phyloP scores from a whole-genome alignment of 2,329 filamentous ascomycete genomes.

The Fusarium temperatum region DNA sequence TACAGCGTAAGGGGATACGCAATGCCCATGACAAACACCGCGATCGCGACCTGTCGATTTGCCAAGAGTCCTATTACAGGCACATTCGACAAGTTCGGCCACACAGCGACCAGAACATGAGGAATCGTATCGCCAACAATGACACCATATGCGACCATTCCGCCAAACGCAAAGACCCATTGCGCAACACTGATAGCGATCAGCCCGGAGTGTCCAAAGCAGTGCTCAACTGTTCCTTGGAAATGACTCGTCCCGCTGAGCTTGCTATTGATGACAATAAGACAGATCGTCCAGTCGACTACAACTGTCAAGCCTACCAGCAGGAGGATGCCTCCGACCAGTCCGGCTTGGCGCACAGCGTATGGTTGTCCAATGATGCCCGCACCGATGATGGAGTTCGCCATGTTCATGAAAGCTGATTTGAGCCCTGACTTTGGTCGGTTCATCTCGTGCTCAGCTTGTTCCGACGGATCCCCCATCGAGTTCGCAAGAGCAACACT shows the following conservation, averaged over 20 bases:
- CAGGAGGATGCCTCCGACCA: slow-evolving; percentile 81
- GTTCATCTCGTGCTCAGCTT: slow-evolving; percentile 62
- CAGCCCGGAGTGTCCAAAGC: slow-evolving; percentile 87
- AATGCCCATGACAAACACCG: slow-evolving; percentile 84
- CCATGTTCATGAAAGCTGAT: slow-evolving; percentile 99
- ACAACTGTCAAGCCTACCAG: slow-evolving; percentile 82
- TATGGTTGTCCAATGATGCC: slow-evolving; percentile 89
- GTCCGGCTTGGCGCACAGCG: slow-evolving; percentile 91
- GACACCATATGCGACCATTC: slow-evolving; percentile 98
- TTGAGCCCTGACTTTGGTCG: slow-evolving; percentile 86
- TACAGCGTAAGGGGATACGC: slow-evolving; percentile 94
- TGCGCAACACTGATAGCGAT: slow-evolving; percentile 91
- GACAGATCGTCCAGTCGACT: slow-evolving; percentile 96
- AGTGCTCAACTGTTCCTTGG: slow-evolving; percentile 94
- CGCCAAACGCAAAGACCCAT: slow-evolving; percentile 98
- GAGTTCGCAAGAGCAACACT: slow-evolving; percentile 73
- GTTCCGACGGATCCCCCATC: slow-evolving; percentile 50
- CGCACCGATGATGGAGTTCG: slow-evolving; percentile 92
- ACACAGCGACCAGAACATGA: slow-evolving; percentile 83
- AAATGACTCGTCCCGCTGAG: slow-evolving; percentile 93
- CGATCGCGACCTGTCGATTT: slow-evolving; percentile 83
- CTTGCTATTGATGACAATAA: slow-evolving; percentile 98
- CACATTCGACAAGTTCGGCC: slow-evolving; percentile 76
- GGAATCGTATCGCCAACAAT: slow-evolving; percentile 98
- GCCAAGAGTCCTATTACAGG: slow-evolving; percentile 85